These are phyloP conservation scores for Crithidia brevicula DNA, from an alignment of 208 protist species.

Conservation along the genomic window DNA sequence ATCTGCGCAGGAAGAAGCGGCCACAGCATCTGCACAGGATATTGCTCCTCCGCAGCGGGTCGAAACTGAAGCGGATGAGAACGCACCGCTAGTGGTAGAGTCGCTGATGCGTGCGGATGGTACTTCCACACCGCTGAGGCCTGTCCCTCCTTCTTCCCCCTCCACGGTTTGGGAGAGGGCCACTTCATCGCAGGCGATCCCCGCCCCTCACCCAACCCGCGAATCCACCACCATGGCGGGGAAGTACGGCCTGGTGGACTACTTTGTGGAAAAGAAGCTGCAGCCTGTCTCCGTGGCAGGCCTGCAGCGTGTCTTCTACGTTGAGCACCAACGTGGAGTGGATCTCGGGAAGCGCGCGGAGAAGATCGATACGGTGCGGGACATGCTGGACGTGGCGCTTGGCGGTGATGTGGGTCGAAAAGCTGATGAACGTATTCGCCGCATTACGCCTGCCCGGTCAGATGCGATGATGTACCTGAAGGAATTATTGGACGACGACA, in stretches of 20 bases:
- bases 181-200: too few relatives aligned
- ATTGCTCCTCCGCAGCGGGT: too few relatives aligned
- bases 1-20: constrained; percentile 15
- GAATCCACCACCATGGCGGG: constrained; percentile 72
- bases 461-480: constrained; percentile 82
- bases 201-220: too few relatives aligned
- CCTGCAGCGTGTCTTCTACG: constrained; percentile 79
- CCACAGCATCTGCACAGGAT: constrained; percentile 3
- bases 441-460: constrained; percentile 62
- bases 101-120: constrained; percentile 4
- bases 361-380: constrained; percentile 76
- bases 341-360: constrained; percentile 85
- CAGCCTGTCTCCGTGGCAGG: constrained; percentile 84
- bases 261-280: constrained; percentile 77
- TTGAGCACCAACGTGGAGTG: constrained; percentile 82
- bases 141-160: too few relatives aligned
- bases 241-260: constrained; percentile 88
- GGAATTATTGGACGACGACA: constrained; percentile 88
- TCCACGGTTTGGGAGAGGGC: too few relatives aligned
- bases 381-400: constrained; percentile 86
- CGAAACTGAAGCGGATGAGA: background rate
- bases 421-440: constrained; percentile 67
- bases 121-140: too few relatives aligned
- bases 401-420: constrained; percentile 80
- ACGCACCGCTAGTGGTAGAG: constrained; percentile 4